Evolutionary conservation across 208 protist species (phyloP), one percentile per base, ranked within the genome.

Genomic region (Borovskyia barvae): DNA sequence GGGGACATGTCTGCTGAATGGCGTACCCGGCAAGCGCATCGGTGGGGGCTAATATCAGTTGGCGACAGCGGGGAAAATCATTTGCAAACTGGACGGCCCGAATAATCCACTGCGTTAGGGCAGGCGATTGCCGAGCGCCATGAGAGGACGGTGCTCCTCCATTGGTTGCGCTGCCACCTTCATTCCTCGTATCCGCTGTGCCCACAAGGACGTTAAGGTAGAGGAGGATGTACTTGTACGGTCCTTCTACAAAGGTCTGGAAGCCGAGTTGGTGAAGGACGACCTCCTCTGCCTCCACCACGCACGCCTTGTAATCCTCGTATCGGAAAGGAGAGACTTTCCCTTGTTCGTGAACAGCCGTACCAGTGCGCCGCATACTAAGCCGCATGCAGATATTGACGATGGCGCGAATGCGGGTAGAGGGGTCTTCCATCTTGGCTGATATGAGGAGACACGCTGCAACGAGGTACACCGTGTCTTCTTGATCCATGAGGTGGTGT

Each of bases 371-470:
- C 11, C 85, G 78, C 25, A 72, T 26, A 28, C 67, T 81, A 25
- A 95, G 67, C 0, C 78, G 77, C 56, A 83, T 73, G 67, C 77
- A 92, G 2, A 77, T 60, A 51, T 69, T 56, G 36, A 92, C 82
- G 45, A 94, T 73, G 14, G 47, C 26, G 3, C 76, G 76, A 42
- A 93, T 81, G 29, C 68, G 79, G 9, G 74, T 66, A 0, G 60
- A 57, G 1, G 74, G 76, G 56, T 88, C 74, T 55, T 91, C 77
- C 56, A 92, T 70, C 57, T 95, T 95, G 17, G 74, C 65, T 5
- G 85, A 66, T 9, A 95, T 72, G 15, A 95, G 73, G 40, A 95
- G 58, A 53, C 85, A 92, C n/a, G 89, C 89, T 24, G 85, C 85
- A 24, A 57, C 45, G 19, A 95, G 65, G 56, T 83, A 91, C 8